Base-by-base conservation (phyloP, 2,329 filamentous ascomycete species). In the Stromatinia cepivora region DNA sequence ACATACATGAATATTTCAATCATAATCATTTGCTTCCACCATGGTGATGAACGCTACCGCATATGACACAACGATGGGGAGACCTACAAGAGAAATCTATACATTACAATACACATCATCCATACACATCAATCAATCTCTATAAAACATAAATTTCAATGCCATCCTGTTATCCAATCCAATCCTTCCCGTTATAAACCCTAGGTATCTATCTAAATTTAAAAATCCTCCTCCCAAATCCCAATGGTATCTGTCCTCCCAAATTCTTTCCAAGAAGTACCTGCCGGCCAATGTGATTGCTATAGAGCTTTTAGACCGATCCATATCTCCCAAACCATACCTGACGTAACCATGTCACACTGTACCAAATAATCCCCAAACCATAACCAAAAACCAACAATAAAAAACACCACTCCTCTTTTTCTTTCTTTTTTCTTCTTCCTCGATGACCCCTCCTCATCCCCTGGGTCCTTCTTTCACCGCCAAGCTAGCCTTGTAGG, bases 141-240 rank as follows among this genome's bases (percentile, higher is more conserved):
- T 63, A 63, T 7, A 36, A 25, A 10, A 36, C 22, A 48, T 36
- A 36, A 50, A n/a, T 50, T 50, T 34, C 42, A 63, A 50, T 39
- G 45, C 59, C 31, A 20, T 39, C 15, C 31, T 13, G 50, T n/a
- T 50, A 52, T 39, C 59, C 59, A 9, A 2, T 57, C 20, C 31
- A 50, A 62, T 9, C 31, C 45, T 22, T 50, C 34, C 31, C 59
- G 59, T 25, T 11, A 36, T 36, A 52, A 63, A 34, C 46, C 46
- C 59, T 52, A 63, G 59, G 59, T 63, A 63, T 63, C 59, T 63
- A 50, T 63, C 31, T 63, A 63, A 52, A 50, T 50, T 50, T n/a
- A 63, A 63, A 52, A 36, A 34, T 50, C 34, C 9, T 59, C 57
- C 57, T 39, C 31, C 59, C 31, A 17, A 63, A 11, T 63, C 59